A percentile compares a stretch with the other conserved stretches of the same genome.
These are phyloP conservation scores for Sugiyamaella lignohabitans DNA, from an alignment of 805 yeast species.

Conservation along the genomic window DNA sequence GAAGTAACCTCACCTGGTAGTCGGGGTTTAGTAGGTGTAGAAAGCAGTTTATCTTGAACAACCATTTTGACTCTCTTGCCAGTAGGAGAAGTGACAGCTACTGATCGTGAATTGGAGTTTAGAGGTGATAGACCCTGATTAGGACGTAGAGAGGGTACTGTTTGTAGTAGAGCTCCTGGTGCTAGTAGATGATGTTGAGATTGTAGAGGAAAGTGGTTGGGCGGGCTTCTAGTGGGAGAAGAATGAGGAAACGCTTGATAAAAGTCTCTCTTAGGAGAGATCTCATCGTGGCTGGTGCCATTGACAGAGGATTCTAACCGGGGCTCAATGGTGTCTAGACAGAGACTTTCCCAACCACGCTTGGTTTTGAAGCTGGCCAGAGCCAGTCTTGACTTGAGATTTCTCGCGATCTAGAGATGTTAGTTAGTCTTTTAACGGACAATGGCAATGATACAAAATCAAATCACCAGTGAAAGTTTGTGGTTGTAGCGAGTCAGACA, in stretches of 20 bases:
- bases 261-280: slow-evolving; percentile 15
- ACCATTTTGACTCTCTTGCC: background rate
- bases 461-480: no score
- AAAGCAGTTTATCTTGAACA: background rate
- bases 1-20: background rate
- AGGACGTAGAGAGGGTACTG: background rate
- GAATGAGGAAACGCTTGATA: slow-evolving; percentile 12
- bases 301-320: slow-evolving; percentile 15
- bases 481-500: background rate
- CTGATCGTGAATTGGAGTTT: background rate
- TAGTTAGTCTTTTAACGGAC: background rate
- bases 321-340: slow-evolving; percentile 34
- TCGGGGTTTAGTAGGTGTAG: no score
- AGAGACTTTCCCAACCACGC: slow-evolving; percentile 35
- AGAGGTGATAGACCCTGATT: background rate
- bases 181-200: background rate
- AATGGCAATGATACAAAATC: background rate
- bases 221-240: slow-evolving; percentile 13
- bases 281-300: background rate
- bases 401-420: slow-evolving; percentile 31
- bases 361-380: slow-evolving; percentile 37
- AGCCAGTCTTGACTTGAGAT: slow-evolving; percentile 37
- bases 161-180: background rate
- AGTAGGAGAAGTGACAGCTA: background rate
- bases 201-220: slow-evolving; percentile 3